Conservation (phyloP, 805 yeast species). For the Starmerella floricola region DNA sequence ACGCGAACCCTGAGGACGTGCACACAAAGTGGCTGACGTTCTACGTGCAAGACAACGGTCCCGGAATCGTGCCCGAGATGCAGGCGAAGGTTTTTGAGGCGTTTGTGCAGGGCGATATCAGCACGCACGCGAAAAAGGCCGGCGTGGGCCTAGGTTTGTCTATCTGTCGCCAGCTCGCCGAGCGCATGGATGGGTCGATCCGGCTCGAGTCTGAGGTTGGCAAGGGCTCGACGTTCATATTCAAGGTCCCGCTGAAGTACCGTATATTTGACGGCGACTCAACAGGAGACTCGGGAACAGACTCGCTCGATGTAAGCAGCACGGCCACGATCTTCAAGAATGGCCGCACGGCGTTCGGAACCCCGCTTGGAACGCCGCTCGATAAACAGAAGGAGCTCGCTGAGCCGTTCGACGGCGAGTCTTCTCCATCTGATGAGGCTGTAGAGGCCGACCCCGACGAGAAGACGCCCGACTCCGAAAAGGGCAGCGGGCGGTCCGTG, state of each 20-base stretch:
- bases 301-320: conserved; percentile 4
- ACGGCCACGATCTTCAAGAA: background rate
- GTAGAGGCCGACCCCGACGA: background rate
- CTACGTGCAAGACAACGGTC: conserved; percentile 80
- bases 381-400: background rate
- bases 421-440: background rate
- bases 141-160: conserved; percentile 91
- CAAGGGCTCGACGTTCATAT: conserved; percentile 70
- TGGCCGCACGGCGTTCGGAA: background rate
- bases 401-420: background rate
- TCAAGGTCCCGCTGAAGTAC: conserved; percentile 40
- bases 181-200: conserved; percentile 81
- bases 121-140: conserved; percentile 78
- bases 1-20: background rate
- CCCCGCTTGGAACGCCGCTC: background rate
- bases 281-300: background rate
- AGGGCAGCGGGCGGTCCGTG: no score
- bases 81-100: conserved; percentile 88
- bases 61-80: conserved; percentile 76
- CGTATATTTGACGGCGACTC: conserved; percentile 5
- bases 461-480: background rate
- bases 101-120: conserved; percentile 93
- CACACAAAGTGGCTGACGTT: conserved; percentile 36
- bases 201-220: conserved; percentile 63
- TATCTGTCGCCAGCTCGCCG: conserved; percentile 82